Evolutionary conservation across 177 flowering plant species (phyloP).

Genomic region (Tripterygium wilfordii): DNA sequence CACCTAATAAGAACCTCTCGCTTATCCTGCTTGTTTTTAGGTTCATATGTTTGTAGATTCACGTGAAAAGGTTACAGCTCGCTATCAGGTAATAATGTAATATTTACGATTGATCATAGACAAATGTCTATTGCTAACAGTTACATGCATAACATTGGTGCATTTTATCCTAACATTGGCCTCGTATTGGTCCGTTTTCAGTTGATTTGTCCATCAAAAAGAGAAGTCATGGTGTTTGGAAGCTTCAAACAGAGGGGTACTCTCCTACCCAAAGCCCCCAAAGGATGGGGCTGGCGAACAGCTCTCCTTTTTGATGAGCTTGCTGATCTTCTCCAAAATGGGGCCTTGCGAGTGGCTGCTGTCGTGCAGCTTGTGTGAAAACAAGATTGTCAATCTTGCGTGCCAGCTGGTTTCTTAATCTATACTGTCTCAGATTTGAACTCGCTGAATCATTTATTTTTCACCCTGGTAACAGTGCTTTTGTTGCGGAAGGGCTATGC

Average conservation of each 20-base stretch:
- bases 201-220: slow-evolving; percentile 93
- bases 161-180: neutral
- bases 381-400: too few relatives aligned
- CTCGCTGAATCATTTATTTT: too few relatives aligned
- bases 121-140: too few relatives aligned
- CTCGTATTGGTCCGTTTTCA: slow-evolving; percentile 12
- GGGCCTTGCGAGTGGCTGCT: slow-evolving; percentile 78
- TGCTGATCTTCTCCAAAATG: slow-evolving; percentile 79
- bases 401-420: too few relatives aligned
- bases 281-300: slow-evolving; percentile 99
- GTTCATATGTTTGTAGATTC: slow-evolving; percentile 82
- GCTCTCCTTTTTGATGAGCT: slow-evolving; percentile 91
- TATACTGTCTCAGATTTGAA: too few relatives aligned
- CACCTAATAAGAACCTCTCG: neutral
- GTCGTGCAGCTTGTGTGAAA: slow-evolving; percentile 80
- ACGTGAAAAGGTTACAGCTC: slow-evolving; percentile 94
- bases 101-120: too few relatives aligned
- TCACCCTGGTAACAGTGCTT: too few relatives aligned
- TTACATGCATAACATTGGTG: neutral
- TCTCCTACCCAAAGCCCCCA: slow-evolving; percentile 94
- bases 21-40: slow-evolving; percentile 28
- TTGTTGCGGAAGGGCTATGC: too few relatives aligned
- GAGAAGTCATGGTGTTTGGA: slow-evolving; percentile 93
- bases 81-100: slow-evolving; percentile 68
- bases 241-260: slow-evolving; percentile 87